These are phyloP conservation scores for Paecilomyces sp. DNA, from an alignment of 2,329 filamentous ascomycete genomes.

Conservation along the genomic window DNA sequence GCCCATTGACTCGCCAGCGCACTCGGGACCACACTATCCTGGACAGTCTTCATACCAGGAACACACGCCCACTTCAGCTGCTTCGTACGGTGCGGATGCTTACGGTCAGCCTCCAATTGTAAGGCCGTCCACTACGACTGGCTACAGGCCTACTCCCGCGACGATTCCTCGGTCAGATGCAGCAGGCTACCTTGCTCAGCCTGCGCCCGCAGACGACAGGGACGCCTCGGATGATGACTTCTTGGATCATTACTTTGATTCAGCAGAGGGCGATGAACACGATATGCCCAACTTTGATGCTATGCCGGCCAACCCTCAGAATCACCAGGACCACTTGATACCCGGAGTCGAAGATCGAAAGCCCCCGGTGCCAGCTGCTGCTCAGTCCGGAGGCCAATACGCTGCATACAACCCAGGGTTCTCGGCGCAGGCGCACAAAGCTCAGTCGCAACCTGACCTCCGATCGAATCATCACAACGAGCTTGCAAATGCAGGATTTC, in stretches of 20 bases:
- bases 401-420: conserved; percentile 28
- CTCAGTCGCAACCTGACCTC: conserved; percentile 44
- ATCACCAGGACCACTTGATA: conserved; percentile 9
- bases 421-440: conserved; percentile 18
- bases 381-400: conserved; percentile 19
- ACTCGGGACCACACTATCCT: conserved; percentile 19
- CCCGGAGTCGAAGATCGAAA: conserved; percentile 26
- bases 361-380: conserved; percentile 12
- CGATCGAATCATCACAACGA: conserved; percentile 18
- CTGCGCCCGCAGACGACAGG: conserved; percentile 4
- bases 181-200: neutral
- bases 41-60: conserved; percentile 28
- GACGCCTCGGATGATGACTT: conserved; percentile 34
- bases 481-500: conserved; percentile 49
- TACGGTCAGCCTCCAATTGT: conserved; percentile 8
- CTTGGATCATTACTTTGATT: conserved; percentile 47
- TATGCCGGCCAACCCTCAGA: conserved; percentile 25
- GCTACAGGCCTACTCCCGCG: neutral
- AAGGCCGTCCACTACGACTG: conserved; percentile 19
- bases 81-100: conserved; percentile 2
- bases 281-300: conserved; percentile 61
- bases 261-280: conserved; percentile 39
- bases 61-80: conserved; percentile 11
- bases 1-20: conserved; percentile 17
- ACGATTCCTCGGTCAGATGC: neutral